Evolutionary conservation across 768 basidiomycete genomes (phyloP).

Genomic region (Filobasidium wieringae): DNA sequence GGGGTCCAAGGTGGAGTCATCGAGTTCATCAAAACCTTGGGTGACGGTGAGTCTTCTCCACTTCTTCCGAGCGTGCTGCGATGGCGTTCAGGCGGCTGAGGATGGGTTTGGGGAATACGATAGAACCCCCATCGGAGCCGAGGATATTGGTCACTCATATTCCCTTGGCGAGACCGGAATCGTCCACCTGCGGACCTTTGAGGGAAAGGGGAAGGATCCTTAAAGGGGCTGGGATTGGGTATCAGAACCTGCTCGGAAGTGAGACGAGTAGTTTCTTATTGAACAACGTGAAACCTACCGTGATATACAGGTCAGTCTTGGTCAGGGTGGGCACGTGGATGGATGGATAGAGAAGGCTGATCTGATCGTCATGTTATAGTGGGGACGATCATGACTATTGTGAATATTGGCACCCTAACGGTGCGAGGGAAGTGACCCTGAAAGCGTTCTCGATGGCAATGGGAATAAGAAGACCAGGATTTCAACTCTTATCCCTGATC

Average conservation of each 20-base stretch:
- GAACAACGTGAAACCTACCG: conserved; percentile 50
- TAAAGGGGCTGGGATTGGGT: conserved; percentile 64
- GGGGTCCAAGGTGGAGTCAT: conserved; percentile 38
- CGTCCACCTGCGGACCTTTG: conserved; percentile 59
- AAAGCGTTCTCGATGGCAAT: conserved; percentile 85
- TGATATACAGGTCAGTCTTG: conserved; percentile 57
- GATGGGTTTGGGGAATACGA: background rate
- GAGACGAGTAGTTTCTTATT: conserved; percentile 58
- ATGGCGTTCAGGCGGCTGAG: background rate
- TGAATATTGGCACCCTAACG: conserved; percentile 51
- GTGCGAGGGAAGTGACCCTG: conserved; percentile 64
- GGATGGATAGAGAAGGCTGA: background rate
- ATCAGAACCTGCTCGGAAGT: conserved; percentile 62
- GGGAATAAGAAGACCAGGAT: conserved; percentile 72
- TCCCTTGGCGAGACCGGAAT: conserved; percentile 64
- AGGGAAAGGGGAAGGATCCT: conserved; percentile 62
- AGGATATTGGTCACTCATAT: conserved; percentile 75
- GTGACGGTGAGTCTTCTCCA: conserved; percentile 27
- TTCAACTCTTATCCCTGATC: conserved; percentile 72
- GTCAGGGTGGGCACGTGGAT: background rate
- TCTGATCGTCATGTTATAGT: conserved; percentile 41
- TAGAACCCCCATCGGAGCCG: conserved; percentile 41
- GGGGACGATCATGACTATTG: conserved; percentile 97
- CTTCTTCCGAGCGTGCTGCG: conserved; percentile 36
- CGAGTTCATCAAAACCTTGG: conserved; percentile 36